These are phyloP conservation scores for Avena insularis DNA, from an alignment of 176 grass and related monocot genomes.

Conservation along the genomic window DNA sequence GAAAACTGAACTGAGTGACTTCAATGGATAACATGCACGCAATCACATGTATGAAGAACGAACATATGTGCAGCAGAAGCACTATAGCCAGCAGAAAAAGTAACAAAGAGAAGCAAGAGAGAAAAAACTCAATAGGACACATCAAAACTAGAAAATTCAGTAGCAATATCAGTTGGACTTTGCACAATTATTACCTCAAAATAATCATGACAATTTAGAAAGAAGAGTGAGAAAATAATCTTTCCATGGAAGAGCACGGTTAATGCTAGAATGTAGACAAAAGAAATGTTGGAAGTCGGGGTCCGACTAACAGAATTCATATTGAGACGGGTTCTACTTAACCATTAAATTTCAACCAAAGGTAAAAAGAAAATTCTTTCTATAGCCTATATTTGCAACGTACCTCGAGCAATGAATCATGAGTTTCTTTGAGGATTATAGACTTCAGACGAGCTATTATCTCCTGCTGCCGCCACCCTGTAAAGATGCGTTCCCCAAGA, in stretches of 20 bases:
- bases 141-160: no score
- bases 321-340: no score
- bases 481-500: slow-evolving; percentile 84
- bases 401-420: slow-evolving; percentile 79
- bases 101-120: neutral
- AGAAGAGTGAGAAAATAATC: no score
- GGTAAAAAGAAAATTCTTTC: neutral
- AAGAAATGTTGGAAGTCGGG: no score
- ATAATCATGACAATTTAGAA: no score
- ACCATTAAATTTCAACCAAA: no score
- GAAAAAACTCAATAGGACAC: neutral
- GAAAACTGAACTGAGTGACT: neutral
- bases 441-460: slow-evolving; percentile 74
- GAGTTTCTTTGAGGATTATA: slow-evolving; percentile 57
- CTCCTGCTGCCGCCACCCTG: slow-evolving; percentile 75
- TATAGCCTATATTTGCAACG: slow-evolving; percentile 24
- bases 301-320: no score
- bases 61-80: neutral
- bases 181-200: no score
- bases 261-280: no score
- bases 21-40: neutral
- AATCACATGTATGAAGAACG: neutral
- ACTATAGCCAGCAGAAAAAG: neutral
- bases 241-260: no score
- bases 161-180: no score